Evolutionary conservation across 2,329 filamentous ascomycete genomes (phyloP).

Genomic region (Amylocarpus encephaloides): DNA sequence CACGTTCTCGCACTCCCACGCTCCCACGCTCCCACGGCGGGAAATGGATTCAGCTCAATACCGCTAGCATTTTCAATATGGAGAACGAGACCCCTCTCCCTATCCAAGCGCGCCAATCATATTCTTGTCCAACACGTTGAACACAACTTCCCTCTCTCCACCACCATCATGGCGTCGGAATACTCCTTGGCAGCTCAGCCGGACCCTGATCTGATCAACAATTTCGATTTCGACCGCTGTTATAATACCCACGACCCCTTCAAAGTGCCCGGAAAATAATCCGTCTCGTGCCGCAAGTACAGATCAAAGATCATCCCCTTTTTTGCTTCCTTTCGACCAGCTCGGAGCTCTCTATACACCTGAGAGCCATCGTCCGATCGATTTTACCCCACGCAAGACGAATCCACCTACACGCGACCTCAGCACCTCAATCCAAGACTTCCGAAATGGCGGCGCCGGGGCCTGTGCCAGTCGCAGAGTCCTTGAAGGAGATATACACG

Average conservation of each 20-base stretch:
- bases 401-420: neutral
- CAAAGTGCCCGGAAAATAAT: neutral
- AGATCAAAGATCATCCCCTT: neutral
- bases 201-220: no score
- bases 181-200: constrained; percentile 7
- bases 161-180: constrained; percentile 2
- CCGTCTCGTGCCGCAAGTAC: neutral
- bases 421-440: neutral
- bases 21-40: no score
- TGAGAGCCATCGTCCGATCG: neutral
- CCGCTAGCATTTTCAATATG: no score
- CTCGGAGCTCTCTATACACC: no score
- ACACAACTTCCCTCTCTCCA: constrained; percentile 5
- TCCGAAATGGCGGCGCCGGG: constrained; percentile 44
- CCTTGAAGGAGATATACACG: constrained; percentile 78
- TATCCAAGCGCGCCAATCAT: constrained; percentile 13
- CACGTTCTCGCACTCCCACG: no score
- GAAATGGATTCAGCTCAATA: no score
- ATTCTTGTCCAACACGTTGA: neutral
- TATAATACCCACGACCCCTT: neutral
- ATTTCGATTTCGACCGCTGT: neutral
- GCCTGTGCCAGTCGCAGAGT: constrained; percentile 66
- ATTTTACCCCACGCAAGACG: no score
- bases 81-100: neutral
- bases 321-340: neutral